A percentile compares a stretch with the other conserved stretches of the same genome.
Conservation (phyloP, 371 early-diverging fungal species). For the Synchytrium microbalum region DNA sequence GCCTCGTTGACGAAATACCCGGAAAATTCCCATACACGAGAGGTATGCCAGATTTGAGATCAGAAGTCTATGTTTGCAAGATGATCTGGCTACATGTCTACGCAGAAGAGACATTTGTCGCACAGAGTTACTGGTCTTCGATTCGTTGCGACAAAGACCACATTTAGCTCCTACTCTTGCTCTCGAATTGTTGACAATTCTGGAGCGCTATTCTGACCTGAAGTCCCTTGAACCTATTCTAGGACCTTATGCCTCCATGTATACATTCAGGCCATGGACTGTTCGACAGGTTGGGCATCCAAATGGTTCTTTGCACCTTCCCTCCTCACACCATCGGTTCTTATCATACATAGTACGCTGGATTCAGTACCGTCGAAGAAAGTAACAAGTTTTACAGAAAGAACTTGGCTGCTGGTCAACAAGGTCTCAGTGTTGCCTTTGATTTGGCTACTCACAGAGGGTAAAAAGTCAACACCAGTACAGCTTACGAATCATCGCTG, state of each 20-base stretch:
- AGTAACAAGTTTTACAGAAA: slow-evolving; percentile 75
- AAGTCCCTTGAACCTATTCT: no score
- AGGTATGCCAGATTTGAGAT: slow-evolving; percentile 21
- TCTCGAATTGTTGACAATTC: no score
- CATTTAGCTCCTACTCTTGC: no score
- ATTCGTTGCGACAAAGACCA: no score
- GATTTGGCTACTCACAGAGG: slow-evolving; percentile 82
- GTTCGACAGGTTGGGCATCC: slow-evolving; percentile 57
- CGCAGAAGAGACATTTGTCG: no score
- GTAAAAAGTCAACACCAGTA: slow-evolving; percentile 20
- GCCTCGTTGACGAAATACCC: slow-evolving; percentile 56
- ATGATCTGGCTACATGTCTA: no score
- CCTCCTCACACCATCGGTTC: not conserved
- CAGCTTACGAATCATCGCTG: not conserved
- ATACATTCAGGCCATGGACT: slow-evolving; percentile 79
- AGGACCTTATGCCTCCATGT: slow-evolving; percentile 82
- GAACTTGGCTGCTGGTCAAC: slow-evolving; percentile 81
- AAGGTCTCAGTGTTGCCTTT: slow-evolving; percentile 76
- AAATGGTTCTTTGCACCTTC: no score
- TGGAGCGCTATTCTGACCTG: no score
- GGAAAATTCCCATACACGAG: slow-evolving; percentile 77
- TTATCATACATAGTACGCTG: slow-evolving; percentile 61
- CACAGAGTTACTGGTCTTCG: no score
- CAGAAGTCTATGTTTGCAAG: no score
- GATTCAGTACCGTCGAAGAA: slow-evolving; percentile 83